Percentiles rank a stretch among this genome's conserved stretches.
phyloP scores from a whole-genome alignment of 148 eudicot species.

The Mesembryanthemum crystallinum region DNA sequence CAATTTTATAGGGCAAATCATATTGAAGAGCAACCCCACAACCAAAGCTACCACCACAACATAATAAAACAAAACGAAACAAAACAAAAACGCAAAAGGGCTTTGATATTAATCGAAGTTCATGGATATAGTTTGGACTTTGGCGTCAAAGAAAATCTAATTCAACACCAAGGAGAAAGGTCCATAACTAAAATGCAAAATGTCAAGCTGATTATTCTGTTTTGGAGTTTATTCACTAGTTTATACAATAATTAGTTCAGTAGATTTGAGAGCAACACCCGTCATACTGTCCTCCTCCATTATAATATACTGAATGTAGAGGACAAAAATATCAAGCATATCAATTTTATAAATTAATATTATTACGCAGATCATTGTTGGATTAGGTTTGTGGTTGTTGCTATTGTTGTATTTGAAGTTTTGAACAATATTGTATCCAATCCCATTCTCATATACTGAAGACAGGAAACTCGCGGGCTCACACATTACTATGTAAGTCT shows the following conservation, averaged over 20 bases:
- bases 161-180: not conserved
- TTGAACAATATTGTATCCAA: not conserved
- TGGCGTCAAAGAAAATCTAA: too few relatives aligned
- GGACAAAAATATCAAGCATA: not conserved
- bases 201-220: not conserved
- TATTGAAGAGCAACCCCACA: not conserved
- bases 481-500: not conserved
- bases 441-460: not conserved
- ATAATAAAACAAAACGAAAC: not conserved
- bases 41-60: not conserved
- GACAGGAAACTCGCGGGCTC: slow-evolving; percentile 5
- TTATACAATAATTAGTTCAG: not conserved
- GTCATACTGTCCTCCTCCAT: not conserved
- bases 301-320: not conserved
- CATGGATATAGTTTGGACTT: too few relatives aligned
- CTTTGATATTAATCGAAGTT: not conserved
- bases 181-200: not conserved
- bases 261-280: not conserved
- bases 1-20: not conserved
- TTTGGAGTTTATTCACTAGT: not conserved
- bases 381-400: not conserved
- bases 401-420: not conserved
- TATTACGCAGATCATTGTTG: not conserved
- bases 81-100: not conserved
- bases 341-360: not conserved